Evolutionary conservation across 169 alveolate genomes (phyloP).

Genomic region (Miamiensis avidus): DNA sequence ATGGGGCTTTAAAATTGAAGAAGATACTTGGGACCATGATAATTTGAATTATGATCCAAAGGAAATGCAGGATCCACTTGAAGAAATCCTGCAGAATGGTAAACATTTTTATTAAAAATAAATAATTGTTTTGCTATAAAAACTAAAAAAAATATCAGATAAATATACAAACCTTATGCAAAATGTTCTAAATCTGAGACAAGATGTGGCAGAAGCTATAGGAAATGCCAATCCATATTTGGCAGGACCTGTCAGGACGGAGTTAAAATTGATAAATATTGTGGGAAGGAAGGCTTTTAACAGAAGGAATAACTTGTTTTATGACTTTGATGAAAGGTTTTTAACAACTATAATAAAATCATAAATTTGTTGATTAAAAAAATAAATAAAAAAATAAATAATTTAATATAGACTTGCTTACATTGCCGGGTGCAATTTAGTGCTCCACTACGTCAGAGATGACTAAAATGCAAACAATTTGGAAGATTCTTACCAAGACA

Average conservation of each 20-base stretch:
- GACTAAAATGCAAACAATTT: conserved; percentile 1
- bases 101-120: too few species aligned
- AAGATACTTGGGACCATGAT: conserved; percentile 80
- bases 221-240: conserved; percentile 60
- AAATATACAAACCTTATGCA: conserved; percentile 55
- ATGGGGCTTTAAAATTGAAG: conserved; percentile 76
- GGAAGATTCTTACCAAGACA: not conserved
- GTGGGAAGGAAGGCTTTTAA: conserved; percentile 82
- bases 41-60: conserved; percentile 63
- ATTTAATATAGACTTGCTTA: conserved; percentile 53
- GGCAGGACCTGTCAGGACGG: conserved; percentile 43
- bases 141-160: conserved; percentile 14
- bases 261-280: conserved; percentile 64
- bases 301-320: conserved; percentile 72
- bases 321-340: conserved; percentile 67
- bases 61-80: conserved; percentile 62
- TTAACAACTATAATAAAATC: too few species aligned
- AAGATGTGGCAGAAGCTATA: conserved; percentile 62
- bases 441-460: conserved; percentile 53
- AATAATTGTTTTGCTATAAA: too few species aligned
- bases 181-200: conserved; percentile 64
- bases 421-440: conserved; percentile 71
- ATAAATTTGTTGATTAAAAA: too few species aligned
- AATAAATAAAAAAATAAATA: too few species aligned
- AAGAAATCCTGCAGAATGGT: conserved; percentile 58